These are phyloP conservation scores for Protomyces gravidus DNA, from an alignment of 1,139 yeast species.

Conservation along the genomic window DNA sequence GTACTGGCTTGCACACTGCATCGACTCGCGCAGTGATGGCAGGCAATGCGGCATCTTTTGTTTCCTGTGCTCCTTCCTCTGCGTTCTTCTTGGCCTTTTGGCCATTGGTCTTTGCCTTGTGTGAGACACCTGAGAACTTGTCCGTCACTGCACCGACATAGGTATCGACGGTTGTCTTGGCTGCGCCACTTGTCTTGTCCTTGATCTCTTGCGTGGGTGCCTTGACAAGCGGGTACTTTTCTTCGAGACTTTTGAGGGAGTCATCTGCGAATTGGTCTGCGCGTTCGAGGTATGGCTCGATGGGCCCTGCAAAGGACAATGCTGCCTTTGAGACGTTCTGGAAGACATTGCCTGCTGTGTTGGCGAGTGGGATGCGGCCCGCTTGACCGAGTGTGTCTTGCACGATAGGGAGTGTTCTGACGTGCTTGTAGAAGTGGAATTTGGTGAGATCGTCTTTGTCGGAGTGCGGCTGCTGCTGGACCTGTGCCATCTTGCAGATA, in stretches of 20 bases:
- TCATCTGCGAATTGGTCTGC: constrained; percentile 25
- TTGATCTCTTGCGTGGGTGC: constrained; percentile 21
- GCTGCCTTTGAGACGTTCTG: constrained; percentile 7
- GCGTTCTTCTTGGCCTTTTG: constrained; percentile 7
- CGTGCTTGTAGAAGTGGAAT: constrained; percentile 22
- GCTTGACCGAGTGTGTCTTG: constrained; percentile 23
- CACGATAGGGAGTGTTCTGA: constrained; percentile 20
- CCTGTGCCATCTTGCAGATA: neutral
- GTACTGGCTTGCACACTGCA: constrained; percentile 9
- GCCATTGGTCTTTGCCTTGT: constrained; percentile 10
- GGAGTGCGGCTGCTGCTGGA: neutral
- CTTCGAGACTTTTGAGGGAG: constrained; percentile 16
- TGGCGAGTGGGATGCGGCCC: constrained; percentile 14
- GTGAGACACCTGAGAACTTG: constrained; percentile 12
- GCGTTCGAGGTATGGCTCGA: constrained; percentile 19
- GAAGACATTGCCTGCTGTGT: constrained; percentile 15
- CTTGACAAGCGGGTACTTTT: constrained; percentile 19
- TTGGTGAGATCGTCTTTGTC: neutral
- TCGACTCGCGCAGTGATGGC: neutral
- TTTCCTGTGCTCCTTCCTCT: neutral
- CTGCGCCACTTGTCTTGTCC: constrained; percentile 27
- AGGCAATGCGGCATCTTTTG: neutral
- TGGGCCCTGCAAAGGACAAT: constrained; percentile 15
- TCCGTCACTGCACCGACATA: constrained; percentile 25
- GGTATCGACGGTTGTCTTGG: constrained; percentile 28